Evolutionary conservation across 2,329 filamentous ascomycete species (phyloP), one percentile per base, ranked within the genome.

Genomic region (Fusarium odoratissimum): DNA sequence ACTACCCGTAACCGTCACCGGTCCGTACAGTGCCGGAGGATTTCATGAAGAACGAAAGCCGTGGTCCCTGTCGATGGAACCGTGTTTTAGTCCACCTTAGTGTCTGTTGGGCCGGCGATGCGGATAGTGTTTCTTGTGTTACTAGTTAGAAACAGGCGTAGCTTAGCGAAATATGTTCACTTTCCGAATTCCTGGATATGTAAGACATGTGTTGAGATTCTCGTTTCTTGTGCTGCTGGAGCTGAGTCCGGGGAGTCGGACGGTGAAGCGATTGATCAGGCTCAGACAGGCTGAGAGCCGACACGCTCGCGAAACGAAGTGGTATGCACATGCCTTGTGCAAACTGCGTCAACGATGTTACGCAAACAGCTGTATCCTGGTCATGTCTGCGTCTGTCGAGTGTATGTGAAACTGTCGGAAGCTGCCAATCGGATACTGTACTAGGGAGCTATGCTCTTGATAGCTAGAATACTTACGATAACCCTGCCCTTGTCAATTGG

Each of bases 101-200:
- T 28, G 37, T 44, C 59, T 52, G 40, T 33, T 65, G 61, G 45
- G 51, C 40, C 19, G 38, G 63, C 19, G 60, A 60, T 48, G 54
- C 33, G 35, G 40, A 35, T 30, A 31, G 21, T 61, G 38, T 41
- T 64, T 49, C 45, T 40, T 68, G 54, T 44, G 42, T 40, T 25
- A 56, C 67, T 64, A 69, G 52, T 49, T 54, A 49, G 64, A 64
- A 69, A 58, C 11, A 44, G 64, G 64, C 30, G 57, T 57, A 40
- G 64, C 37, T 40, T 54, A 69, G 64, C 45, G 64, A 57, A 41
- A 49, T 30, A 46, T 41, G 40, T 45, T 28, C 33, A 30, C 31
- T 28, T 58, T 58, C 59, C 51, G 59, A 62, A 62, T 62, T 62
- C 41, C 31, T 62, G 59, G 51, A 33, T 58, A 12, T 44, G 16